phyloP scores from a whole-genome alignment of 345 rosid genomes.

The Salix suchowensis region DNA sequence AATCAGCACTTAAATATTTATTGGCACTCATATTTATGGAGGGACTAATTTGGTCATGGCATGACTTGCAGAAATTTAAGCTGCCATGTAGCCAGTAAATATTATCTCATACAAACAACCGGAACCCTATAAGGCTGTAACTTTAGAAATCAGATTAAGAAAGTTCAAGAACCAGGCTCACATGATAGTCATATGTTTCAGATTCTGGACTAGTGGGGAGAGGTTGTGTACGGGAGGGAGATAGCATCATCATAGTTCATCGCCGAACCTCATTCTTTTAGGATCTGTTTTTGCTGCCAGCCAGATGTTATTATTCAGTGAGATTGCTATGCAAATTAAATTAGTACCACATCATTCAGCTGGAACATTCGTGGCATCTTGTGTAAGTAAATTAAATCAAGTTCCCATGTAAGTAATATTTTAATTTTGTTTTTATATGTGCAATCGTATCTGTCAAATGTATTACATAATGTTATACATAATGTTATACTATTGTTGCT shows the following conservation, averaged over 20 bases:
- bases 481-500: too few species aligned
- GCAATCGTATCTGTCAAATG: not conserved
- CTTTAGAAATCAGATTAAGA: not conserved
- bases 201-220: not conserved
- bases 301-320: slow-evolving; percentile 68
- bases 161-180: not conserved
- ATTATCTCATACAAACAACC: too few species aligned
- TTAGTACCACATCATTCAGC: slow-evolving; percentile 76
- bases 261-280: not conserved
- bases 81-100: too few species aligned
- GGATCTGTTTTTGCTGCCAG: slow-evolving; percentile 42
- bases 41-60: too few species aligned
- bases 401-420: not conserved
- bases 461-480: not conserved
- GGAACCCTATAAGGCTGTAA: not conserved
- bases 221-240: not conserved
- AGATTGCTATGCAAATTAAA: slow-evolving; percentile 71
- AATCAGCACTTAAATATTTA: too few species aligned
- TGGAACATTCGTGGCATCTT: slow-evolving; percentile 75
- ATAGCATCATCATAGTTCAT: not conserved
- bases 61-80: too few species aligned
- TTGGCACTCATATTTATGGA: too few species aligned
- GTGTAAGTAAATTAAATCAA: slow-evolving; percentile 37
- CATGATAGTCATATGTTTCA: not conserved
- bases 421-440: not conserved